These are phyloP conservation scores for Metschnikowia baotianmanensis DNA, from an alignment of 805 yeast species.

Conservation along the genomic window DNA sequence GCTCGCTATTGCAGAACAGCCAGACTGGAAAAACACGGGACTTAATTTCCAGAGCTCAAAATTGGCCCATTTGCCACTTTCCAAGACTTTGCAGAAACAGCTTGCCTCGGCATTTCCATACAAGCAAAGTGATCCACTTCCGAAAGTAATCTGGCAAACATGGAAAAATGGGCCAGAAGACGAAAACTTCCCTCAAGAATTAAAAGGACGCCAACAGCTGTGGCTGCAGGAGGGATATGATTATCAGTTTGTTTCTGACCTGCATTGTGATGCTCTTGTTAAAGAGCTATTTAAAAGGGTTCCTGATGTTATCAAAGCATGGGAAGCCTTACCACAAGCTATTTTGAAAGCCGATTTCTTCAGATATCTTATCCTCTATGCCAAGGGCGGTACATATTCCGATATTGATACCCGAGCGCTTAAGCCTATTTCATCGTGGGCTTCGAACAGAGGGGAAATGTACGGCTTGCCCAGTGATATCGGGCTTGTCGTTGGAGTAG, in stretches of 20 bases:
- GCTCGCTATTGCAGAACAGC: too few relatives aligned
- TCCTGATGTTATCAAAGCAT: conserved; percentile 78
- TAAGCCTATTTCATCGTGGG: conserved; percentile 74
- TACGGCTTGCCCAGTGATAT: conserved; percentile 39
- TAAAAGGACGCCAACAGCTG: conserved; percentile 5
- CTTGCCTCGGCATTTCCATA: conserved; percentile 50
- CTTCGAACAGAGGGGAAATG: conserved; percentile 43
- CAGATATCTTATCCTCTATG: conserved; percentile 64
- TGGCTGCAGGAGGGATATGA: conserved; percentile 15
- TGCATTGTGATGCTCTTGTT: conserved; percentile 33
- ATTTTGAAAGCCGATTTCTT: conserved; percentile 91
- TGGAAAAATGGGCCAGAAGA: conserved; percentile 27
- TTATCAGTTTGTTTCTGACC: conserved; percentile 18
- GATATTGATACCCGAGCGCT: conserved; percentile 84
- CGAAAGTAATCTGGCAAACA: conserved; percentile 28
- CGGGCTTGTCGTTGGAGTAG: conserved; percentile 87
- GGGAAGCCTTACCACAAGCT: conserved; percentile 68
- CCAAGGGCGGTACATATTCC: conserved; percentile 80
- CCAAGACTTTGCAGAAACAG: conserved; percentile 66
- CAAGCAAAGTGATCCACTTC: conserved; percentile 21
- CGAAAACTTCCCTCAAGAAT: conserved; percentile 19
- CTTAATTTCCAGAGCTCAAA: conserved; percentile 35
- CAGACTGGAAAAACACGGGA: too few relatives aligned
- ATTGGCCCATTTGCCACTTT: conserved; percentile 51
- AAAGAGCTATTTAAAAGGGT: conserved; percentile 57